Conservation (phyloP, 208 protist species). For the Leishmania amazonensis region DNA sequence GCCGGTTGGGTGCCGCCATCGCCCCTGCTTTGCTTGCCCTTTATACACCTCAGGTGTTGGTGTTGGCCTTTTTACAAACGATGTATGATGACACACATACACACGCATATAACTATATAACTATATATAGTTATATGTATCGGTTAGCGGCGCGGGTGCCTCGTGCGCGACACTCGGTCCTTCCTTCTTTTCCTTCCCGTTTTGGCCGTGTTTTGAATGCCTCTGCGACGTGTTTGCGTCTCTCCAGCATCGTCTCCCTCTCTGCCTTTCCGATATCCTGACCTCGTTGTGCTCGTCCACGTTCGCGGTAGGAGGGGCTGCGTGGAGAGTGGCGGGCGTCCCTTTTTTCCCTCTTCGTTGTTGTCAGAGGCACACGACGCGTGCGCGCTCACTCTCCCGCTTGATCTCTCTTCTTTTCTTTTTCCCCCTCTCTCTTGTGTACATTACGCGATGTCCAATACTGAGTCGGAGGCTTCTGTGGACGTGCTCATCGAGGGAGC, state of each 20-base stretch:
- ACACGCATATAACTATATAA: too few relatives aligned
- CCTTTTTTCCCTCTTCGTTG: background rate
- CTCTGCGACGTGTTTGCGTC: background rate
- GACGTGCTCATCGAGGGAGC: background rate
- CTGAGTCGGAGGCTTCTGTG: background rate
- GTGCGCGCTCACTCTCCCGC: background rate
- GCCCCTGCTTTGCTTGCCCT: too few relatives aligned
- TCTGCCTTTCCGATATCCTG: background rate
- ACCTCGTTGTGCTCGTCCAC: background rate
- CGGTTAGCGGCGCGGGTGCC: too few relatives aligned
- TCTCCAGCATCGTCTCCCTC: background rate
- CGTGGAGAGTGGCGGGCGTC: background rate
- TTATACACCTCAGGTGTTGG: too few relatives aligned
- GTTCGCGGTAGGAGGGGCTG: too few relatives aligned
- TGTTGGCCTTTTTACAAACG: too few relatives aligned
- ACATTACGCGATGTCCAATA: background rate
- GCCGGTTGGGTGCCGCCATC: too few relatives aligned
- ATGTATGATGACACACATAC: too few relatives aligned
- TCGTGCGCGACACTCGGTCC: too few relatives aligned
- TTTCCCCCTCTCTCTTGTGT: background rate
- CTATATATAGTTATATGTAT: too few relatives aligned
- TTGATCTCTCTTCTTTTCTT: background rate
- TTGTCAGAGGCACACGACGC: background rate
- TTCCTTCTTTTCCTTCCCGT: background rate
- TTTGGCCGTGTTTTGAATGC: background rate